These are phyloP conservation scores for Thermothielavioides terrestris DNA, from an alignment of 495 filamentous ascomycete species.

Conservation along the genomic window DNA sequence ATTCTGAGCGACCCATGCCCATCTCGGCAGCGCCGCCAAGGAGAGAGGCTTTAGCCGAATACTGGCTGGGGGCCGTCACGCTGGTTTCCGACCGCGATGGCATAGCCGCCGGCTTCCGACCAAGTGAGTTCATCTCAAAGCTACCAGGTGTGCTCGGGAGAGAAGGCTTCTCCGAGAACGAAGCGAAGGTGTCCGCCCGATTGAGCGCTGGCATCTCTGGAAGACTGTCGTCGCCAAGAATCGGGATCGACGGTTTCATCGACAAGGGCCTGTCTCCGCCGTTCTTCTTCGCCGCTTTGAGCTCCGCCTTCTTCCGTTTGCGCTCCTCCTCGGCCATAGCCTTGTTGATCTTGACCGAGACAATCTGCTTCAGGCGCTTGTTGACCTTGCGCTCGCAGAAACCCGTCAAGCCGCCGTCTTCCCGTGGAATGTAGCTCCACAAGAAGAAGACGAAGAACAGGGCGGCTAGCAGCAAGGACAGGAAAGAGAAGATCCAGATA, in stretches of 20 bases:
- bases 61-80: conserved; percentile 32
- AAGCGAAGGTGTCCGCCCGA: conserved; percentile 58
- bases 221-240: conserved; percentile 45
- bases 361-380: conserved; percentile 68
- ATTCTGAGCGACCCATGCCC: conserved; percentile 45
- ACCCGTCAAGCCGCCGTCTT: conserved; percentile 66
- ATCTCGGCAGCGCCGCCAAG: conserved; percentile 50
- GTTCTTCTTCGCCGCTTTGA: conserved; percentile 46
- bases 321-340: conserved; percentile 67
- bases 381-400: conserved; percentile 91
- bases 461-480: conserved; percentile 63
- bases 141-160: conserved; percentile 44
- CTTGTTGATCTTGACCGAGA: conserved; percentile 72
- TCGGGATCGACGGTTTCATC: conserved; percentile 53
- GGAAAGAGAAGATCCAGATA: conserved; percentile 75
- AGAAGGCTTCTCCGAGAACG: conserved; percentile 53
- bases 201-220: conserved; percentile 52
- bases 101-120: conserved; percentile 37
- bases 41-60: conserved; percentile 50
- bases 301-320: conserved; percentile 48
- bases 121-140: conserved; percentile 41
- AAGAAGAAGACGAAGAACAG: conserved; percentile 80
- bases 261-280: conserved; percentile 44
- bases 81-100: conserved; percentile 32
- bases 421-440: conserved; percentile 74